phyloP scores from a whole-genome alignment of 2,329 filamentous ascomycete genomes.

The Ceratocystis lukuohia region DNA sequence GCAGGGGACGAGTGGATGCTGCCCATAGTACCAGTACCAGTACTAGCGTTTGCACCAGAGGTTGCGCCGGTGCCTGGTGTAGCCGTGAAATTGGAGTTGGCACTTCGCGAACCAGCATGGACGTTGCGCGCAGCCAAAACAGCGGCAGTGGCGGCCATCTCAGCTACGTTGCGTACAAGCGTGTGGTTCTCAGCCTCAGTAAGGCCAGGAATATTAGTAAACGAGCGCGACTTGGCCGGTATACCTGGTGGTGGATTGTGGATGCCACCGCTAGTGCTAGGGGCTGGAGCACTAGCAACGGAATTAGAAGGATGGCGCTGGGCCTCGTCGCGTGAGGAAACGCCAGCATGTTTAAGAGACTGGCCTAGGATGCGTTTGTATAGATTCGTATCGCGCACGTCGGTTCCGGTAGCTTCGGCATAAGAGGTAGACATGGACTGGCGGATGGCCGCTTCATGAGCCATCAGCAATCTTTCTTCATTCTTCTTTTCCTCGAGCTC shows the following conservation, averaged over 20 bases:
- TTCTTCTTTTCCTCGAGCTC: slow-evolving; percentile 66
- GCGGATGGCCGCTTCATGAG: slow-evolving; percentile 10
- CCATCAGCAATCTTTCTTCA: slow-evolving; percentile 32
- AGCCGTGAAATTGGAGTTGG: background rate
- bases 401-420: slow-evolving; percentile 40
- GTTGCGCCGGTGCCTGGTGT: background rate
- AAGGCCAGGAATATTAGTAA: slow-evolving; percentile 51
- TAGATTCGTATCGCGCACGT: slow-evolving; percentile 75
- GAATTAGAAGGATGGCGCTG: slow-evolving; percentile 30
- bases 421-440: slow-evolving; percentile 22
- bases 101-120: slow-evolving; percentile 18
- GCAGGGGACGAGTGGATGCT: background rate
- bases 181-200: slow-evolving; percentile 70
- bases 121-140: slow-evolving; percentile 75
- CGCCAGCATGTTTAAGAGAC: slow-evolving; percentile 61
- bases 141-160: slow-evolving; percentile 84
- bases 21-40: background rate
- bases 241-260: slow-evolving; percentile 27
- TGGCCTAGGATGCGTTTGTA: slow-evolving; percentile 91
- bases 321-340: slow-evolving; percentile 40
- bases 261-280: slow-evolving; percentile 24
- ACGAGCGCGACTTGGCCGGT: slow-evolving; percentile 34
- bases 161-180: slow-evolving; percentile 74
- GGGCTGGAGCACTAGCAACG: slow-evolving; percentile 28
- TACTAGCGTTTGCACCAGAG: background rate